Base-by-base conservation (phyloP, 2,329 filamentous ascomycete genomes). In the Camillea tinctor region DNA sequence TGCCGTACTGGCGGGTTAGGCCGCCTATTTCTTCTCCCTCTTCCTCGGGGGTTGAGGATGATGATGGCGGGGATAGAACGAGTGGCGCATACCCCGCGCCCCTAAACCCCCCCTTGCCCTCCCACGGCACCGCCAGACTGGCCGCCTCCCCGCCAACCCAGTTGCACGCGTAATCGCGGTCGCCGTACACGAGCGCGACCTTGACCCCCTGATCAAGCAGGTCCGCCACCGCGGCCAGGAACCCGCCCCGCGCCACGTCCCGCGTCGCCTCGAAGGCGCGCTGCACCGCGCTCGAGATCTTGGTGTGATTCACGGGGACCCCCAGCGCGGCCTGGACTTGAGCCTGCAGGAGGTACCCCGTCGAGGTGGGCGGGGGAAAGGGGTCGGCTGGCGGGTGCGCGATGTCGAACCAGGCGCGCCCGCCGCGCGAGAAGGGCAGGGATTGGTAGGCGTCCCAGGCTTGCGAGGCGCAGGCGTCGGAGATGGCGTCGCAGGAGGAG, bases 1-100 rank as follows among this genome's bases (percentile, higher is more conserved):
- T 90, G 9, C 87, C 88, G 60, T 83, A 85, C 69, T 91, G 88
- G 1, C 88, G 80, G 0, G 88, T 88, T 61, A 84, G 81, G 9
- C 88, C 89, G 22, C 17, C 3, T 30, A n/a, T n/a, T n/a, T n/a
- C n/a, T n/a, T n/a, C n/a, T n/a, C n/a, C n/a, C n/a, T n/a, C n/a
- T n/a, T n/a, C n/a, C n/a, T n/a, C n/a, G n/a, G n/a, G n/a, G n/a
- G n/a, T n/a, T n/a, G n/a, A n/a, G n/a, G n/a, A n/a, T n/a, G n/a
- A n/a, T n/a, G n/a, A n/a, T n/a, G n/a, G n/a, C n/a, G n/a, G 26
- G 26, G 26, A 4, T 11, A 11, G 26, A 9, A 30, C 26, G 6
- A 30, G 26, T 30, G 26, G 13, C 26, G 26, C 26, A 11, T 30
- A 30, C 7, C 26, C 26, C 8, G 26, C 26, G 6, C 8, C 1